phyloP scores from a whole-genome alignment of 331 rosid genomes.

The Spiraea crenata region DNA sequence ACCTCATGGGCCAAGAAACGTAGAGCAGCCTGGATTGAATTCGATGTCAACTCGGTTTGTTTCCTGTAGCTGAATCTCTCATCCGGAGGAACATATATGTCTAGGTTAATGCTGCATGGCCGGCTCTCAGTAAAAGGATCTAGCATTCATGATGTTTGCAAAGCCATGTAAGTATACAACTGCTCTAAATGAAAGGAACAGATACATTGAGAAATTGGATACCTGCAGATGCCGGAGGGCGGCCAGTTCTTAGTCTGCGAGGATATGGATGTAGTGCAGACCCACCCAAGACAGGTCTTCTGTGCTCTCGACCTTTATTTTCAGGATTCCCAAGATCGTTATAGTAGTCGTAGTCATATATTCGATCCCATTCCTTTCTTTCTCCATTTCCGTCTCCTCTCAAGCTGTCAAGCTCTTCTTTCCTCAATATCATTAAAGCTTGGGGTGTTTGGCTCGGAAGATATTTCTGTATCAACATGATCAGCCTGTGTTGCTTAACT shows the following conservation, averaged over 20 bases:
- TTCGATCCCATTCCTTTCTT: conserved; percentile 67
- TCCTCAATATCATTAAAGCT: conserved; percentile 46
- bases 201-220: not conserved
- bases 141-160: conserved; percentile 8
- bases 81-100: conserved; percentile 58
- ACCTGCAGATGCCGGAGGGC: conserved; percentile 37
- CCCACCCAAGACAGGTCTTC: conserved; percentile 52
- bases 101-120: conserved; percentile 29
- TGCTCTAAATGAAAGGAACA: too few species aligned
- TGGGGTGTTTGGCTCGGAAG: conserved; percentile 61
- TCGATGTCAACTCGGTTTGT: conserved; percentile 47
- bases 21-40: conserved; percentile 40
- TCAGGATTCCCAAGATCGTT: conserved; percentile 53
- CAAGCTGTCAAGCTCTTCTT: conserved; percentile 46
- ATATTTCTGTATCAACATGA: conserved; percentile 39
- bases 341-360: conserved; percentile 60
- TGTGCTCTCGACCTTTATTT: conserved; percentile 36
- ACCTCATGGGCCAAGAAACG: conserved; percentile 41
- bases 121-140: conserved; percentile 45
- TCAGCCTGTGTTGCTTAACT: not conserved
- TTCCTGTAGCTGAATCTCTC: conserved; percentile 55
- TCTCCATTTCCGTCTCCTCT: conserved; percentile 57
- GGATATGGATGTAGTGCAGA: conserved; percentile 60
- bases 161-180: not conserved
- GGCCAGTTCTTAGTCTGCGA: conserved; percentile 60